phyloP scores from a whole-genome alignment of 179 eudicot genomes.

The Heliamphora pulchella region DNA sequence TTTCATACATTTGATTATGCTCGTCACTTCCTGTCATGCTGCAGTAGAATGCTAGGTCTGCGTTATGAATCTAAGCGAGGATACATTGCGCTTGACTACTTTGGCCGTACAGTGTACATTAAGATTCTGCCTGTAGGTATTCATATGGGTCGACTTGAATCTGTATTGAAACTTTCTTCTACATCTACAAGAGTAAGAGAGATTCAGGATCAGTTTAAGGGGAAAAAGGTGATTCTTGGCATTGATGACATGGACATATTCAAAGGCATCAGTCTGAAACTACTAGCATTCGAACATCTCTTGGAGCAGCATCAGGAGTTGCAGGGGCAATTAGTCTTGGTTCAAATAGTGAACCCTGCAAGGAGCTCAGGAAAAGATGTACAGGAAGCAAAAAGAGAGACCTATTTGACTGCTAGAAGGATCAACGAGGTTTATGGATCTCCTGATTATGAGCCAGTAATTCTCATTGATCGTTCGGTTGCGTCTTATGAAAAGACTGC shows the following conservation, averaged over 20 bases:
- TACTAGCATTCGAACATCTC: conserved; percentile 68
- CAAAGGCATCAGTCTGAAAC: conserved; percentile 79
- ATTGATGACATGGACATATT: conserved; percentile 92
- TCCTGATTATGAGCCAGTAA: conserved; percentile 53
- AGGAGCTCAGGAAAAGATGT: conserved; percentile 90
- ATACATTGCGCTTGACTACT: conserved; percentile 77
- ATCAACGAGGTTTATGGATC: conserved; percentile 57
- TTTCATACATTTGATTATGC: conserved; percentile 95
- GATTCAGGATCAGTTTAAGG: conserved; percentile 56
- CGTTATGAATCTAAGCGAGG: conserved; percentile 86
- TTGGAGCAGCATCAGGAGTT: conserved; percentile 45
- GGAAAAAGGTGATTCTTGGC: conserved; percentile 65
- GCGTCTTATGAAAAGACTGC: conserved; percentile 81
- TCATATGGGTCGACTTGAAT: conserved; percentile 62
- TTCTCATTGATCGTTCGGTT: conserved; percentile 68
- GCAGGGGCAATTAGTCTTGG: conserved; percentile 52
- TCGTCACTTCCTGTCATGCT: conserved; percentile 82
- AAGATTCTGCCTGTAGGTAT: conserved; percentile 84
- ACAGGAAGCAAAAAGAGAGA: conserved; percentile 68
- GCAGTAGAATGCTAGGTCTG: conserved; percentile 80
- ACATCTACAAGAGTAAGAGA: conserved; percentile 57
- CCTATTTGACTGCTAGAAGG: conserved; percentile 51
- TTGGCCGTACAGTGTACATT: conserved; percentile 80
- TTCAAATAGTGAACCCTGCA: conserved; percentile 87
- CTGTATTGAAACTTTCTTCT: conserved; percentile 53